These are phyloP conservation scores for Nemania abortiva DNA, from an alignment of 2,329 filamentous ascomycete species.

Conservation along the genomic window DNA sequence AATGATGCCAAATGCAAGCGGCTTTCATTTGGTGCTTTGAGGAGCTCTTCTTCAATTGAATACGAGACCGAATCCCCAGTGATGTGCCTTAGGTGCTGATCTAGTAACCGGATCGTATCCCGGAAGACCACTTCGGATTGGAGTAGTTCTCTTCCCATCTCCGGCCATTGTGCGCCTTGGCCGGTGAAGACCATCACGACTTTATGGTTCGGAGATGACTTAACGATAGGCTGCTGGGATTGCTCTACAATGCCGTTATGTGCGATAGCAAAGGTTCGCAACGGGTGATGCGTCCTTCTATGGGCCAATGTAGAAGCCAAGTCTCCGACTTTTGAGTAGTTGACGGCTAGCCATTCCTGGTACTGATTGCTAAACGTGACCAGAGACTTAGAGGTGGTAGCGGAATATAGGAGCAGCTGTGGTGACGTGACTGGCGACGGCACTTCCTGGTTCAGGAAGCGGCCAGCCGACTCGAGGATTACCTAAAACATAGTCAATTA, in stretches of 20 bases:
- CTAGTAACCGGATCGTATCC: constrained; percentile 37
- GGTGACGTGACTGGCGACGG: constrained; percentile 17
- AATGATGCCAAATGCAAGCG: not conserved
- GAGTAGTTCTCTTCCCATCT: constrained; percentile 46
- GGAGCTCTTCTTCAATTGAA: constrained; percentile 16
- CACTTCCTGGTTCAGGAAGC: constrained; percentile 13
- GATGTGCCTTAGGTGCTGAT: constrained; percentile 33
- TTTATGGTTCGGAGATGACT: too few species aligned
- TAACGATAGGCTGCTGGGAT: not conserved
- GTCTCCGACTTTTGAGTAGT: constrained; percentile 39
- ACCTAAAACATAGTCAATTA: constrained; percentile 26
- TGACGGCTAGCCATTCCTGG: constrained; percentile 40
- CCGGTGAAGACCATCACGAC: constrained; percentile 49
- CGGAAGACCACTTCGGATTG: constrained; percentile 37
- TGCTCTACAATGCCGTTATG: not conserved
- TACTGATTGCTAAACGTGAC: constrained; percentile 38
- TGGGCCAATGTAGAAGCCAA: constrained; percentile 51
- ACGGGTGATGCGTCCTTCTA: constrained; percentile 47
- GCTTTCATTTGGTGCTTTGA: not conserved
- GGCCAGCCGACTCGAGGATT: constrained; percentile 40
- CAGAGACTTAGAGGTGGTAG: constrained; percentile 40
- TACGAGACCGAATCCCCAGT: constrained; percentile 34
- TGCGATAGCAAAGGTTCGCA: constrained; percentile 44
- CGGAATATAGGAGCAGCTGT: constrained; percentile 44
- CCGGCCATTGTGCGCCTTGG: constrained; percentile 51